Evolutionary conservation across 305 asterid species (phyloP), one percentile per base, ranked within the genome.

Genomic region (Striga hermonthica): DNA sequence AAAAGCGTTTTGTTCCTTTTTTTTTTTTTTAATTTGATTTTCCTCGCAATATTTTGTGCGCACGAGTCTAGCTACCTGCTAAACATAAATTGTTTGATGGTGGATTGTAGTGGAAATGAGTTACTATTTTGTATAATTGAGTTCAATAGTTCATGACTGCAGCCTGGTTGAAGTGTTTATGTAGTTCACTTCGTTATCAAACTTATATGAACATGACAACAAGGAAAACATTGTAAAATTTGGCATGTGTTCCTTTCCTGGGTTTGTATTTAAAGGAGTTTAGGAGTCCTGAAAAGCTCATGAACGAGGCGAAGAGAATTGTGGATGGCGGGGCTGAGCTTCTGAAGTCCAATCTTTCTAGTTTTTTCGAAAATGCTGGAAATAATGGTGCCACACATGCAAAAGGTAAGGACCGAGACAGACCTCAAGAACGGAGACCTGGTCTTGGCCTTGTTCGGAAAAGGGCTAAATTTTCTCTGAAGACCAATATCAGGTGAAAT

Each of bases 231-330:
- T 9, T 35, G 45, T 55, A 54, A 69, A 55, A 36, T 16, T 44
- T 56, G 31, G 38, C 14, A n/a, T 71, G 41, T 64, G 68, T 9
- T 36, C 56, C 62, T 22, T 62, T 44, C n/a, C 69, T 13, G 71
- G 75, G 34, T 22, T 69, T 34, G 8, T 71, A 52, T 44, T 65
- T 48, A 71, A 68, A 83, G 81, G 83, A 72, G 52, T 50, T 71
- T 14, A 74, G 77, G 75, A 78, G 84, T 65, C 89, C 92, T 57
- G 88, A 78, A 69, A 87, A 70, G 78, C 79, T 84, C 53, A 58
- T 77, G 81, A 82, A 76, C 36, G 96, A 87, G 81, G 89, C 95
- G 0, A 87, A 81, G 82, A 82, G 73, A 60, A 81, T 87, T 73
- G 82, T 87, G 7, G 79, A 81, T 77, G 81, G 80, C 54, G 85